Base-by-base conservation (phyloP, 441 rosid species). In the Pelargonium australe region DNA sequence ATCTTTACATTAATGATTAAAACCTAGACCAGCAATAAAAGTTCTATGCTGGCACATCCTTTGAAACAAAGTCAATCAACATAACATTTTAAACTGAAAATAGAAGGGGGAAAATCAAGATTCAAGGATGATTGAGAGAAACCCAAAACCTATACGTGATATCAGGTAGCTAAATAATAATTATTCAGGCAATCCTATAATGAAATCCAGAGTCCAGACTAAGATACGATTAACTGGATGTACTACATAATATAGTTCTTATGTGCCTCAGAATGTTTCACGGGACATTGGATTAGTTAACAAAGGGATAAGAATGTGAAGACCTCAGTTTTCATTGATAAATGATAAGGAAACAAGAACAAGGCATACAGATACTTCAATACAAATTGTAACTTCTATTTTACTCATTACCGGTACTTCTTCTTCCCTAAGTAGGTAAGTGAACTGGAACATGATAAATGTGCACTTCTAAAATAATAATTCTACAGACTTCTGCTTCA, bases 1-100 rank as follows among this genome's bases (percentile, higher is more conserved):
- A 60, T 20, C 41, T 70, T n/a, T 45, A 68, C 10, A 7, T 65
- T 25, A 71, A 13, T 43, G 41, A 43, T 63, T 49, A 60, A 53
- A 63, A 44, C 19, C 49, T 17, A 67, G 23, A 11, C 55, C 60
- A 72, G 68, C 62, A 40, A 10, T 61, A 31, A 66, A 34, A 11
- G 28, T 23, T 16, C 62, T 13, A 12, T 51, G 16, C 51, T 17
- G 16, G 45, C 60, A 60, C 25, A 9, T 17, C 10, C 0, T 19
- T 60, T 4, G 31, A 60, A 17, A 60, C 63, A 8, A 60, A 51
- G 58, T 13, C 7, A n/a, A n/a, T 51, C 17, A 1, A 51, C 58
- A n/a, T 51, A n/a, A 51, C 14, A 49, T 28, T 28, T 28, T 28
- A 34, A 34, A 34, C 40, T 34, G 40, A 34, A 34, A 34, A 34